Conservation (phyloP, 345 rosid genomes). For the Fremontodendron californicum region DNA sequence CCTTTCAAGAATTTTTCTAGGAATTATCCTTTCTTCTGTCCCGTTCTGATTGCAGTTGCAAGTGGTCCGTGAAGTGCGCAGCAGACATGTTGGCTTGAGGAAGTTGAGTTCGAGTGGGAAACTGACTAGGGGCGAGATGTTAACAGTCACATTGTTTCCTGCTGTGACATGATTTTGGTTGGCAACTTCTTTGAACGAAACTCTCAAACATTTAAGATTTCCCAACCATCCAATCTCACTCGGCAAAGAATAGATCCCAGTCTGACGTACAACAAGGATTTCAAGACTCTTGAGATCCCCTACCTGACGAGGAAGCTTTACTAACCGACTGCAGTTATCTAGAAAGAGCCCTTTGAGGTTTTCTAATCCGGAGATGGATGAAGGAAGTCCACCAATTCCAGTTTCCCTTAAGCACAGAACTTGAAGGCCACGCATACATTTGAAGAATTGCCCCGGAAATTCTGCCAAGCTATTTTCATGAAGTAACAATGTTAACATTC, state of each 20-base stretch:
- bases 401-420: not conserved
- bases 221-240: conserved; percentile 11
- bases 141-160: not conserved
- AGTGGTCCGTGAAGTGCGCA: too few relatives aligned
- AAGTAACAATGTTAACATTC: not conserved
- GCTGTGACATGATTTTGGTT: not conserved
- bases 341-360: not conserved
- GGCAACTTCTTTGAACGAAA: conserved; percentile 12
- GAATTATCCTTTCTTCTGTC: not conserved
- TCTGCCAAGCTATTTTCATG: not conserved
- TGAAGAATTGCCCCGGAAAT: not conserved
- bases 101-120: too few relatives aligned
- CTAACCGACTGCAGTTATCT: not conserved
- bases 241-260: not conserved
- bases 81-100: too few relatives aligned
- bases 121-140: too few relatives aligned
- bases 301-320: not conserved
- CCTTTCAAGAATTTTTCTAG: not conserved
- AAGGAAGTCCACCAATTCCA: not conserved
- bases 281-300: not conserved
- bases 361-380: not conserved
- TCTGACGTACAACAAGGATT: not conserved
- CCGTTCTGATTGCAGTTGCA: not conserved
- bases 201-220: conserved; percentile 22
- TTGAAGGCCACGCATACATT: not conserved